Evolutionary conservation across 106 monocot genomes (phyloP).

Genomic region (Dioscorea alata): DNA sequence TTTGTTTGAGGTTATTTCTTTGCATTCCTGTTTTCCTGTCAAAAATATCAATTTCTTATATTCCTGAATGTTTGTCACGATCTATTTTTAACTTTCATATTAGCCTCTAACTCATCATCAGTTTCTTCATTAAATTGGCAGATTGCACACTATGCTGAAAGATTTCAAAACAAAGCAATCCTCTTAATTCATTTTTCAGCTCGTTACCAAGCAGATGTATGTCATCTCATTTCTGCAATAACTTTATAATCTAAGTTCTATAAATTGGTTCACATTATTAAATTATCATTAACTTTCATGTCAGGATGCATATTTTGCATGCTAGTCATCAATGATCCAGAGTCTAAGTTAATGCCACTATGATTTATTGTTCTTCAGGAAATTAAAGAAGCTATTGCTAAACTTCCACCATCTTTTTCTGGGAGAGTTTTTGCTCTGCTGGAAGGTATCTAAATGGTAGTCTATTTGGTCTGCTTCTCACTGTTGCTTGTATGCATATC

Average conservation of each 20-base stretch:
- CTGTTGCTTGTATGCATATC: too few species aligned
- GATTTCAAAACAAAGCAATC: constrained; percentile 79
- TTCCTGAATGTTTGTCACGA: background rate
- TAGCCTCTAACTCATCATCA: background rate
- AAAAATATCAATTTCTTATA: background rate
- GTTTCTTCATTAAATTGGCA: background rate
- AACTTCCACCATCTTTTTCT: constrained; percentile 46
- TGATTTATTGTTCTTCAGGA: constrained; percentile 32
- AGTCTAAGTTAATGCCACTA: background rate
- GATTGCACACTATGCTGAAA: constrained; percentile 56
- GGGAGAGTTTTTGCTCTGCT: constrained; percentile 59
- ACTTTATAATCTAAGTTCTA: background rate
- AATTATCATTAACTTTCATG: background rate
- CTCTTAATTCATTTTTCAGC: constrained; percentile 93
- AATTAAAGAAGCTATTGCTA: constrained; percentile 53
- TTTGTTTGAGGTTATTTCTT: constrained; percentile 60
- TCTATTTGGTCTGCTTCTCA: background rate
- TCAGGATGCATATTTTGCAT: background rate
- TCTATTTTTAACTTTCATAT: background rate
- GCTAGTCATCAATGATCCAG: background rate
- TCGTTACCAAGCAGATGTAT: constrained; percentile 62
- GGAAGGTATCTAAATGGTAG: constrained; percentile 43
- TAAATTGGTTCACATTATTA: background rate
- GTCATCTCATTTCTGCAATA: background rate
- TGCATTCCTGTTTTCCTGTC: background rate